Base-by-base conservation (phyloP, 2,329 filamentous ascomycete genomes). In the Pestalotiopsis sp. region DNA sequence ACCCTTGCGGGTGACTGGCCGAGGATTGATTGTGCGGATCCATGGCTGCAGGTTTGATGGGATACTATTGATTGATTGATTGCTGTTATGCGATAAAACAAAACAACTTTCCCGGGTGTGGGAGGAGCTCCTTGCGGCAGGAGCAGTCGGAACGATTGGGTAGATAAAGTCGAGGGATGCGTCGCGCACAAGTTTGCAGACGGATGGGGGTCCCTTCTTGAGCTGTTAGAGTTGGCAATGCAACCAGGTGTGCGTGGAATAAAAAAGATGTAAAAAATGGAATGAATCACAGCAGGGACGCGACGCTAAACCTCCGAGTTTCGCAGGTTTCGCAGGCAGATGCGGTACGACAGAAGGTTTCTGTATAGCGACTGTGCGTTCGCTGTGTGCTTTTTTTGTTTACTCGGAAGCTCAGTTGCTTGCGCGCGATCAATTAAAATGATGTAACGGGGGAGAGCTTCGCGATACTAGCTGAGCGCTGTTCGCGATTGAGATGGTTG, bases 1-100 rank as follows among this genome's bases (percentile, higher is more conserved):
- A 74, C 17, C 89, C 89, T 75, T 88, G 85, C 72, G 87, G 84
- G 73, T 89, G 87, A 75, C 83, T 85, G 77, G 86, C 82, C 69
- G 88, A 80, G 69, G 83, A 82, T 70, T 86, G 83, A 72, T 85
- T 82, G 75, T 86, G 82, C 61, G 81, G 82, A 74, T 90, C 88
- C 88, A 90, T 90, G 74, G 70, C 80, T 62, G 31, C 59, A 62
- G 59, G 25, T 36, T 73, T 71, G 64, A 25, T 66, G 27, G 52
- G 52, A n/a, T 20, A 61, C 49, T 25, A 23, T 31, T 59, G 31
- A 17, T 9, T 60, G n/a, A 11, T 36, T 60, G n/a, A 11, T 36
- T 14, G 63, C 11, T 56, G 41, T 52, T 17, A 52, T 52, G 17
- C 45, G 45, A 52, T 20, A 17, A 52, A 52, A 36, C 31, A 36